Conservation (phyloP, 768 basidiomycete species). For the Serpula lacrymans region DNA sequence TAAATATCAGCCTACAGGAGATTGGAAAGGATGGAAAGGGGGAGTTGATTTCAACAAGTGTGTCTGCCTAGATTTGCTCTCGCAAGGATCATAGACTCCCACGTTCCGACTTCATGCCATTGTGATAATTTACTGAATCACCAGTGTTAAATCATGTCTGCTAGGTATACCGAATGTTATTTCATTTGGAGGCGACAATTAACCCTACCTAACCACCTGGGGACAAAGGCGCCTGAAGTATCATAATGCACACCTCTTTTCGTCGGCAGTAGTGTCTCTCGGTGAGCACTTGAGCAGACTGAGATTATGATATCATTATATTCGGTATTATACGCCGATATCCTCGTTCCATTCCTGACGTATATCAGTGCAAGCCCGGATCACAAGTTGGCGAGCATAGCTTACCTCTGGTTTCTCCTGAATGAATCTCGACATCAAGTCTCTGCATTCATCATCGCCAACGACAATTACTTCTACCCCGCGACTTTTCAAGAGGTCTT, state of each 20-base stretch:
- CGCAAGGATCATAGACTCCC: too few species aligned
- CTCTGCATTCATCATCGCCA: conserved; percentile 47
- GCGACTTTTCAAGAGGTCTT: conserved; percentile 46
- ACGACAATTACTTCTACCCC: conserved; percentile 55
- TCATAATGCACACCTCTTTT: too few species aligned
- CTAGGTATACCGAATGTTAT: too few species aligned
- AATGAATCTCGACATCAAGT: conserved; percentile 56
- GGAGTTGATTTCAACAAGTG: conserved; percentile 26
- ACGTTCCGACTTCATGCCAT: too few species aligned
- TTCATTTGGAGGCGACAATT: too few species aligned
- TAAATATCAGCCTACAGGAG: conserved; percentile 39
- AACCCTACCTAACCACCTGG: too few species aligned
- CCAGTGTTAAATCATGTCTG: too few species aligned
- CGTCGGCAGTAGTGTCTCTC: too few species aligned
- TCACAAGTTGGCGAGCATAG: conserved; percentile 1
- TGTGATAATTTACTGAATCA: too few species aligned
- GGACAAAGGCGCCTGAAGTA: too few species aligned
- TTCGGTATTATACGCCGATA: conserved; percentile 53
- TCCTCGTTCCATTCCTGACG: conserved; percentile 59
- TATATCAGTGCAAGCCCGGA: conserved; percentile 13
- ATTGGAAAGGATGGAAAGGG: conserved; percentile 30
- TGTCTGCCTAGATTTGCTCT: too few species aligned
- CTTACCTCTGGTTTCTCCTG: conserved; percentile 49
- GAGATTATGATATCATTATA: conserved; percentile 2
- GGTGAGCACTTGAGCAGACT: neutral